Evolutionary conservation across 2,329 filamentous ascomycete species (phyloP).

Genomic region (Magnaporthiopsis incrustans): DNA sequence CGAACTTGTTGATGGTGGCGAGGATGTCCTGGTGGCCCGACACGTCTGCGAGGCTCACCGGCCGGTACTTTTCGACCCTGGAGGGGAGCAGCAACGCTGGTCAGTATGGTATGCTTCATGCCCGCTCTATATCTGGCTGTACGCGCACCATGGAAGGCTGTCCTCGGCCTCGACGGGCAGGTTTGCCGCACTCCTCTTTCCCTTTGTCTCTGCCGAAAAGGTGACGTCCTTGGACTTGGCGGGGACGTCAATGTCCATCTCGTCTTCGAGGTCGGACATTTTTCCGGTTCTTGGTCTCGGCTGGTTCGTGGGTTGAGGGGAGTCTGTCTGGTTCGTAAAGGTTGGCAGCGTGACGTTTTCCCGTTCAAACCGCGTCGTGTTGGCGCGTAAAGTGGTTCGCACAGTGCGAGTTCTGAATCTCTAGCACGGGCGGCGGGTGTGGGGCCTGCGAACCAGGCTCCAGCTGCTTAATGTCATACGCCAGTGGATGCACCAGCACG

Average conservation of each 20-base stretch:
- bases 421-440: background rate
- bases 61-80: constrained; percentile 96
- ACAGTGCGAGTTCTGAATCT: background rate
- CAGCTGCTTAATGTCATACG: background rate
- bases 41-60: constrained; percentile 80
- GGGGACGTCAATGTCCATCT: constrained; percentile 52
- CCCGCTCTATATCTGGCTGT: background rate
- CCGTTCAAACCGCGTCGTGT: background rate
- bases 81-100: background rate
- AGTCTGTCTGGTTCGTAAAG: too few species aligned
- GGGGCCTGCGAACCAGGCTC: background rate
- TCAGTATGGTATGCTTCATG: background rate
- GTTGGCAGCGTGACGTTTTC: too few species aligned
- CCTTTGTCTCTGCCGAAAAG: constrained; percentile 72
- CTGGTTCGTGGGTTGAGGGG: background rate
- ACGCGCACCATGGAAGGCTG: constrained; percentile 73
- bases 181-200: constrained; percentile 88
- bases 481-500: background rate
- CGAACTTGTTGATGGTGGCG: constrained; percentile 94
- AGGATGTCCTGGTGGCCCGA: constrained; percentile 97
- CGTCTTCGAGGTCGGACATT: constrained; percentile 54
- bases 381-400: constrained; percentile 4
- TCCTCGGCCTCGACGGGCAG: constrained; percentile 91
- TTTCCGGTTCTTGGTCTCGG: constrained; percentile 10
- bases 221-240: constrained; percentile 38